Percentiles rank a stretch among this genome's conserved stretches.
Evolutionary conservation across 345 rosid genomes (phyloP).

Genomic region (Fremontodendron californicum): DNA sequence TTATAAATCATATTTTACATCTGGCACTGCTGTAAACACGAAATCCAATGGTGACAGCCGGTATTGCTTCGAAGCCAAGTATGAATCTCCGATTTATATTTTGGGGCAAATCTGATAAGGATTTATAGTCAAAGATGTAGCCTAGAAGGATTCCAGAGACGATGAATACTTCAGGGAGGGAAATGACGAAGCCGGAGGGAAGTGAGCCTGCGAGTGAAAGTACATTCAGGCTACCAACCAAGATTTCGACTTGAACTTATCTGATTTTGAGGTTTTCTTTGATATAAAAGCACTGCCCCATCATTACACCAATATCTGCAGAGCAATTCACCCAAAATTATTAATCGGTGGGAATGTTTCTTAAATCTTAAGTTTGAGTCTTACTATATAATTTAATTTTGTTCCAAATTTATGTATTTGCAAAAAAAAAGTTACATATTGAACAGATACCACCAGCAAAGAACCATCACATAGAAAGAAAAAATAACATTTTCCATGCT

Average conservation of each 20-base stretch:
- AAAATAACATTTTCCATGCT: too few relatives aligned
- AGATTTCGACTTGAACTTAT: slow-evolving; percentile 41
- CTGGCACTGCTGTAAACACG: neutral
- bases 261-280: slow-evolving; percentile 45
- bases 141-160: slow-evolving; percentile 16
- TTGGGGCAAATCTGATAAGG: slow-evolving; percentile 2
- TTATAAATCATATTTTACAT: too few relatives aligned
- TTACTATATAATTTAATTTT: too few relatives aligned
- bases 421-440: too few relatives aligned
- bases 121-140: slow-evolving; percentile 6
- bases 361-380: too few relatives aligned
- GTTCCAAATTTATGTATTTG: too few relatives aligned
- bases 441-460: too few relatives aligned
- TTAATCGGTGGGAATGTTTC: too few relatives aligned
- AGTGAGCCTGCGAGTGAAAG: slow-evolving; percentile 49
- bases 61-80: slow-evolving; percentile 9
- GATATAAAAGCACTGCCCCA: slow-evolving; percentile 54
- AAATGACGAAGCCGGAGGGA: slow-evolving; percentile 50
- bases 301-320: slow-evolving; percentile 69
- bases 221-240: slow-evolving; percentile 53
- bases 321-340: neutral
- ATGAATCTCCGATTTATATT: slow-evolving; percentile 17
- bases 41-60: slow-evolving; percentile 5
- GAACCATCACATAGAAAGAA: too few relatives aligned
- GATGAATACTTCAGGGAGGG: slow-evolving; percentile 51